Base-by-base conservation (phyloP, 345 rosid genomes). In the Eucalyptus sp. region DNA sequence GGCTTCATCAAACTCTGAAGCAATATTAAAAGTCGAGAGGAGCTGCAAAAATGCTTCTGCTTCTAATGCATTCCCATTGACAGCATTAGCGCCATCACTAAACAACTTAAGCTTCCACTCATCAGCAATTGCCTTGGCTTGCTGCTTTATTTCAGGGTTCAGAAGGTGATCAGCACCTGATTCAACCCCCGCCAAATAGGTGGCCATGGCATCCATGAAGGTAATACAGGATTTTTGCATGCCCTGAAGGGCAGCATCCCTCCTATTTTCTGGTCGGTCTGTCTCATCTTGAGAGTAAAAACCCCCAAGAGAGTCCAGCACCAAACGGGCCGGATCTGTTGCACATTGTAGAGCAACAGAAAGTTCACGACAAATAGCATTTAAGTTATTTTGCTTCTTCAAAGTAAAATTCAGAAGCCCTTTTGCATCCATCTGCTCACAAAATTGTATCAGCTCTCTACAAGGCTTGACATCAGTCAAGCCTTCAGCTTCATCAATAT, bases 61-160 rank as follows among this genome's bases (percentile, higher is more conserved):
- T 93, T 94, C 95, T 93, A 93, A 92, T 92, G 94, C 62, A 88
- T 92, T 92, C 89, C 92, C 94, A 93, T 92, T 91, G 93, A 92
- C 90, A 93, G 94, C 92, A 88, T 89, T 93, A 90, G 48, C 88
- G 92, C 91, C 93, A 80, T 88, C 92, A 90, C 88, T 89, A 92
- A 91, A 91, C 95, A 95, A 94, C 90, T 91, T 94, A 87, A 93
- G 94, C 92, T 91, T 94, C 97, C 97, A 95, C 91, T 92, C 91
- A 91, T 92, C 92, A 86, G 96, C 95, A 91, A 95, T 93, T 91
- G 93, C 95, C 97, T 93, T 95, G 91, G 97, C 97, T 93, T 91
- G 94, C 93, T 89, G 93, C 93, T 92, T 95, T 87, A 89, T 93
- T 90, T 93, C 94, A 92, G 92, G 93, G 93, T 91, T 93, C 92